Conservation (phyloP, 1,284 basidiomycete genomes). For the Meripilus lineatus region DNA sequence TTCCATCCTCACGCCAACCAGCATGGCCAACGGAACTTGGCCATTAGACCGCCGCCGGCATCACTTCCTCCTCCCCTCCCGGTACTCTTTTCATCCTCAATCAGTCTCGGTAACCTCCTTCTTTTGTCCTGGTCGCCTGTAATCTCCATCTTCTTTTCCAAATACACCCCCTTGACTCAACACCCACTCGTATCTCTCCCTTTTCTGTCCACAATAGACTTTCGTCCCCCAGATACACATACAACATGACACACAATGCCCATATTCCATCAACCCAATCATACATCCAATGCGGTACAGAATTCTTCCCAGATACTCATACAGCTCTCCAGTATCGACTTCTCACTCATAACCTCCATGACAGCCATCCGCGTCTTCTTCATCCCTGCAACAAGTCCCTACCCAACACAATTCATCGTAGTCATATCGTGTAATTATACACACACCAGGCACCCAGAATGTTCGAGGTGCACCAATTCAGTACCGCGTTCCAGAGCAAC, state of each 20-base stretch:
- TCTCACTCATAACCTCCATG: conserved; percentile 34
- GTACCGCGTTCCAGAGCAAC: too few species aligned
- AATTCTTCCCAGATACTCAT: conserved; percentile 32
- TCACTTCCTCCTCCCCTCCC: too few species aligned
- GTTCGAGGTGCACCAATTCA: too few species aligned
- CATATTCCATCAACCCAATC: neutral
- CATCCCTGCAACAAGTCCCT: conserved; percentile 19
- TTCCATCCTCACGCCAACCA: too few species aligned
- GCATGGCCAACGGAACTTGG: too few species aligned
- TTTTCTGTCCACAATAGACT: neutral
- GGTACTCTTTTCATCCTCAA: too few species aligned
- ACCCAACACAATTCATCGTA: conserved; percentile 1
- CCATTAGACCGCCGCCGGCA: too few species aligned
- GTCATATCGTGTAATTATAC: neutral
- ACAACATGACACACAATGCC: neutral
- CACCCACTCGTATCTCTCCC: too few species aligned
- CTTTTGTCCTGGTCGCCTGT: too few species aligned
- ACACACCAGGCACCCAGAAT: neutral
- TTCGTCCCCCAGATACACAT: neutral
- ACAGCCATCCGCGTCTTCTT: conserved; percentile 34
- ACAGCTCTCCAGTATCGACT: conserved; percentile 41
- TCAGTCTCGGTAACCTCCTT: too few species aligned
- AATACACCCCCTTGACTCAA: too few species aligned
- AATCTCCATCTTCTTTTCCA: too few species aligned
- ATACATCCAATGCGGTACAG: neutral